Conservation (phyloP, 495 filamentous ascomycete genomes). For the Xylaria acuta region DNA sequence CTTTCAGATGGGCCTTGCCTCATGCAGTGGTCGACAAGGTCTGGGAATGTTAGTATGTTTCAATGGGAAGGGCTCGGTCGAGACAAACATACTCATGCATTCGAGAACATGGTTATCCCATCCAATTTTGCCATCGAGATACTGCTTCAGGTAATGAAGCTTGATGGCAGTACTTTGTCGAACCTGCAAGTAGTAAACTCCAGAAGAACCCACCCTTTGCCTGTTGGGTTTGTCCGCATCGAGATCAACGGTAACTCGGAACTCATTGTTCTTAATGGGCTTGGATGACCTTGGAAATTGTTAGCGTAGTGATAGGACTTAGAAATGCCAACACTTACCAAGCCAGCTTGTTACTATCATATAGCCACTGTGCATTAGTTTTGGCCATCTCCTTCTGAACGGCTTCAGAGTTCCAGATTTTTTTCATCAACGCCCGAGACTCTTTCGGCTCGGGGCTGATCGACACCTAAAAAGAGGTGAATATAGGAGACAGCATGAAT, state of each 20-base stretch:
- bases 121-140: conserved; percentile 62
- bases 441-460: conserved; percentile 61
- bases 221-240: conserved; percentile 61
- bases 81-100: conserved; percentile 67
- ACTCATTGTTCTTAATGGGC: conserved; percentile 44
- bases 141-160: conserved; percentile 66
- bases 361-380: conserved; percentile 63
- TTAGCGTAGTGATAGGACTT: conserved; percentile 30
- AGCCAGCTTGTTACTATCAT: conserved; percentile 77
- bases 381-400: conserved; percentile 59
- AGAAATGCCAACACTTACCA: conserved; percentile 64
- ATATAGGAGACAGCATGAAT: not conserved
- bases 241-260: conserved; percentile 66
- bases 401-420: conserved; percentile 71
- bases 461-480: conserved; percentile 56
- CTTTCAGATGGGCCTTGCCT: conserved; percentile 72
- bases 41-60: conserved; percentile 42
- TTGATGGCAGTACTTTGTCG: conserved; percentile 65
- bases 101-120: conserved; percentile 74
- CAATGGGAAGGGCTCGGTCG: not conserved
- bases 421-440: conserved; percentile 62
- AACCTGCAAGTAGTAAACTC: conserved; percentile 65
- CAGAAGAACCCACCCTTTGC: conserved; percentile 42
- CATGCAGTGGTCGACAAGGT: conserved; percentile 88
- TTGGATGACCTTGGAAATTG: conserved; percentile 41